A percentile compares a stretch with the other conserved stretches of the same genome.
phyloP scores from a whole-genome alignment of 495 filamentous ascomycete species.

The Lichina pygmaea region DNA sequence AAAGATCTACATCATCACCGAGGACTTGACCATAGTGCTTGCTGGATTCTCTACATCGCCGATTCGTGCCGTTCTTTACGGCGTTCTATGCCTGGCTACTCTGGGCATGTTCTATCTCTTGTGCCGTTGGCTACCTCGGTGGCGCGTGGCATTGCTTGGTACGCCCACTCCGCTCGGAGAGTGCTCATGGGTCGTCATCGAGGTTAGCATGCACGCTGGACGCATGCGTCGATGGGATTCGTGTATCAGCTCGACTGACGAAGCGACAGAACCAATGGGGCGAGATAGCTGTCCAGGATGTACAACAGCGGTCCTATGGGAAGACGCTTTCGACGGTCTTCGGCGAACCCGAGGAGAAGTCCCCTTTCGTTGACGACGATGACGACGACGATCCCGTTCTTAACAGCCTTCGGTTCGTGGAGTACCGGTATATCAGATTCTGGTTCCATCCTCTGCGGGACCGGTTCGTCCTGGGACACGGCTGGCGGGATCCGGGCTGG shows the following conservation, averaged over 20 bases:
- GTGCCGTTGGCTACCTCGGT: slow-evolving; percentile 70
- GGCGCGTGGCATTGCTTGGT: slow-evolving; percentile 56
- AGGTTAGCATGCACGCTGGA: slow-evolving; percentile 18
- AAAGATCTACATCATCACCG: slow-evolving; percentile 74
- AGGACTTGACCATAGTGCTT: slow-evolving; percentile 81
- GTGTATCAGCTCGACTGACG: no score
- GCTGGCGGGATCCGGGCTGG: slow-evolving; percentile 89
- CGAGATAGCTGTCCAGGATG: slow-evolving; percentile 47
- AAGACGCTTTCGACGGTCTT: slow-evolving; percentile 72
- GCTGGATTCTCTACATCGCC: slow-evolving; percentile 63
- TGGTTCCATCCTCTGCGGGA: slow-evolving; percentile 72
- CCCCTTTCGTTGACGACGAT: slow-evolving; percentile 25
- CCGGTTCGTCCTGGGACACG: slow-evolving; percentile 59
- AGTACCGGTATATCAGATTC: slow-evolving; percentile 85
- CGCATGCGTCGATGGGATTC: slow-evolving; percentile 1
- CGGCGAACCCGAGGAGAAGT: slow-evolving; percentile 29
- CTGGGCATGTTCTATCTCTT: slow-evolving; percentile 58
- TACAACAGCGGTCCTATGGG: slow-evolving; percentile 43
- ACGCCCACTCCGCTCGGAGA: slow-evolving; percentile 33
- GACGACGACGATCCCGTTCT: slow-evolving; percentile 73
- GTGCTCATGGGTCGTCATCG: slow-evolving; percentile 77
- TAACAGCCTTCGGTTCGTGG: slow-evolving; percentile 38
- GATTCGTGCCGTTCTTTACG: slow-evolving; percentile 39
- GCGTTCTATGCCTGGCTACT: slow-evolving; percentile 37
- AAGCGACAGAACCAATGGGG: slow-evolving; percentile 57